Evolutionary conservation across 2,329 filamentous ascomycete species (phyloP).

Genomic region (Talaromyces rugulosus): DNA sequence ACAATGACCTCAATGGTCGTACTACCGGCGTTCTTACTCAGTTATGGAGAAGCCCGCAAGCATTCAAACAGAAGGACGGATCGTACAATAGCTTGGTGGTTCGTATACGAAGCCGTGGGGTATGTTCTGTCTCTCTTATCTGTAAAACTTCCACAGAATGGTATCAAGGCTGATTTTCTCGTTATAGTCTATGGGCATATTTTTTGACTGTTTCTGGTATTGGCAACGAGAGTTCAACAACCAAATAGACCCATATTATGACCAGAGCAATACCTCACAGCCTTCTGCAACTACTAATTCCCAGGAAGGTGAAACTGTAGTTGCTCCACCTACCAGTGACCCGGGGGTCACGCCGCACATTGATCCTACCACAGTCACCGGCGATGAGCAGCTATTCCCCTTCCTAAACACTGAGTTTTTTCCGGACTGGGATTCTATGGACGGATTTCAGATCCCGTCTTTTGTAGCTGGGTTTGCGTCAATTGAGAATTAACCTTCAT

Average conservation of each 20-base stretch:
- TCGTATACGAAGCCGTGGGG: background rate
- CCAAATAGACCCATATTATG: background rate
- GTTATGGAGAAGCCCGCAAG: conserved; percentile 1
- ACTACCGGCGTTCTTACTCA: background rate
- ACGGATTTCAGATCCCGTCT: background rate
- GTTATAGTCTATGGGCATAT: background rate
- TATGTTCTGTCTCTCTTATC: background rate
- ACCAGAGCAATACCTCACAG: background rate
- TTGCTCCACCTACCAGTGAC: background rate
- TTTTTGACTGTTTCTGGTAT: conserved; percentile 1
- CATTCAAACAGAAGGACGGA: conserved; percentile 1
- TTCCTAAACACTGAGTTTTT: background rate
- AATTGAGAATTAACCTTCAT: background rate
- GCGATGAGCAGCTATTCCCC: background rate
- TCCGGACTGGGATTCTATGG: background rate
- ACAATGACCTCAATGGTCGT: background rate
- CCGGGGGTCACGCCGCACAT: background rate
- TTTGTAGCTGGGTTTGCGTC: background rate
- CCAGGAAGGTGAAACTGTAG: background rate
- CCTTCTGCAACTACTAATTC: background rate
- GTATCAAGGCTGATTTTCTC: background rate
- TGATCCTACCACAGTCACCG: background rate
- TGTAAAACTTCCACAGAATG: background rate
- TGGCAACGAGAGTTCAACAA: conserved; percentile 3
- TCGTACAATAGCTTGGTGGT: conserved; percentile 2